Percentiles rank a stretch among this genome's conserved stretches.
phyloP scores from a whole-genome alignment of 257 asterid species.

The Solanum microdontum region DNA sequence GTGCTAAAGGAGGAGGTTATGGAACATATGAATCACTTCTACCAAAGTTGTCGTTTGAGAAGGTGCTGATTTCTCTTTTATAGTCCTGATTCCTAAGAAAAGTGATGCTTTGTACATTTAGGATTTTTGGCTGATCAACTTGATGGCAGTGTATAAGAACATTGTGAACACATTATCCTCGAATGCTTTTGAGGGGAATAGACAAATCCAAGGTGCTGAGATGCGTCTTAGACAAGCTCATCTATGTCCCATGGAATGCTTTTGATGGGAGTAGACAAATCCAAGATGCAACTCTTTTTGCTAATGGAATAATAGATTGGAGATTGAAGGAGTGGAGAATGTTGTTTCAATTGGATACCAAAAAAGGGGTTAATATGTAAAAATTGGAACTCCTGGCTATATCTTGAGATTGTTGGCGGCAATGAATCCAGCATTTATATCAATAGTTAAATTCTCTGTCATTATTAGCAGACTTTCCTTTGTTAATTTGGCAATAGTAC shows the following conservation, averaged over 20 bases:
- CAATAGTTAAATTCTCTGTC: neutral
- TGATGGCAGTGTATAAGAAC: neutral
- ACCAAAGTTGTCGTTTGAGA: neutral
- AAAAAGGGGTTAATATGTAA: neutral
- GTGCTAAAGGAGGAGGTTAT: neutral
- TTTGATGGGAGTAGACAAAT: neutral
- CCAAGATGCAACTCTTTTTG: neutral
- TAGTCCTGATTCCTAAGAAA: neutral
- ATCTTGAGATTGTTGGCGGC: neutral
- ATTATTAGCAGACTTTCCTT: neutral
- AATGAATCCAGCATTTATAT: neutral
- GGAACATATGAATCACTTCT: neutral
- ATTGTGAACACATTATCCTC: neutral
- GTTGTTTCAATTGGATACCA: neutral
- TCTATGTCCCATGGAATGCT: neutral
- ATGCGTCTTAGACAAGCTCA: neutral
- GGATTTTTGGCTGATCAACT: neutral
- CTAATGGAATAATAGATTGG: neutral
- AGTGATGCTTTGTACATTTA: neutral
- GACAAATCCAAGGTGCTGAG: neutral
- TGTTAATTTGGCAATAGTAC: neutral
- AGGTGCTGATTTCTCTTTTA: neutral
- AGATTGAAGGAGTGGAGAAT: neutral
- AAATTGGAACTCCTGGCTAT: neutral
- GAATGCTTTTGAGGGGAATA: neutral